These are phyloP conservation scores for Diplotaxis tenuifolia DNA, from an alignment of 345 rosid species.

Conservation along the genomic window DNA sequence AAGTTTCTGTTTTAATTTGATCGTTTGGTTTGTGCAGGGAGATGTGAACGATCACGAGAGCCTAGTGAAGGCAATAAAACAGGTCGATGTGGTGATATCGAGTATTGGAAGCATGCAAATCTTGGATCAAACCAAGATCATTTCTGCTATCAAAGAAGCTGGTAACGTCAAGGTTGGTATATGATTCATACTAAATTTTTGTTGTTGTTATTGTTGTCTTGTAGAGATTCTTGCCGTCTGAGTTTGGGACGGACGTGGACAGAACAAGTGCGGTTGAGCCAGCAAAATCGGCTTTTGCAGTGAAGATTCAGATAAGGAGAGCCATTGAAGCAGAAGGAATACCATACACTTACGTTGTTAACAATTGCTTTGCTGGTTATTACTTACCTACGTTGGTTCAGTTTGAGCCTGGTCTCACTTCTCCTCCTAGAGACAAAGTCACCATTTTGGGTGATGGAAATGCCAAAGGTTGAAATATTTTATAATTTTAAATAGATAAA, in stretches of 20 bases:
- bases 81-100: constrained; percentile 80
- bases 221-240: constrained; percentile 72
- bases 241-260: constrained; percentile 66
- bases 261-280: constrained; percentile 53
- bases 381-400: constrained; percentile 49
- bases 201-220: background rate
- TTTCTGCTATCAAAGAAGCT: constrained; percentile 80
- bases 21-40: constrained; percentile 18
- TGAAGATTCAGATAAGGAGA: constrained; percentile 52
- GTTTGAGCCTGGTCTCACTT: constrained; percentile 40
- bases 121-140: constrained; percentile 71
- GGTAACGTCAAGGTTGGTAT: constrained; percentile 68
- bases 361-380: constrained; percentile 50
- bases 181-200: background rate
- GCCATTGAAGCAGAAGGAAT: constrained; percentile 55
- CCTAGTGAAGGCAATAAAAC: constrained; percentile 67
- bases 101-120: constrained; percentile 50
- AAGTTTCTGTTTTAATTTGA: background rate
- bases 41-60: constrained; percentile 60
- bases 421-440: constrained; percentile 65
- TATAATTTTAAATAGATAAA: background rate
- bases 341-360: constrained; percentile 53
- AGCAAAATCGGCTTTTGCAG: constrained; percentile 42
- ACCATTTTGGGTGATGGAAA: constrained; percentile 59
- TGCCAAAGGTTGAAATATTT: constrained; percentile 40